A percentile compares a stretch with the other conserved stretches of the same genome.
These are phyloP conservation scores for Umbelopsis ramanniana DNA, from an alignment of 192 early-diverging fungal species.

Conservation along the genomic window DNA sequence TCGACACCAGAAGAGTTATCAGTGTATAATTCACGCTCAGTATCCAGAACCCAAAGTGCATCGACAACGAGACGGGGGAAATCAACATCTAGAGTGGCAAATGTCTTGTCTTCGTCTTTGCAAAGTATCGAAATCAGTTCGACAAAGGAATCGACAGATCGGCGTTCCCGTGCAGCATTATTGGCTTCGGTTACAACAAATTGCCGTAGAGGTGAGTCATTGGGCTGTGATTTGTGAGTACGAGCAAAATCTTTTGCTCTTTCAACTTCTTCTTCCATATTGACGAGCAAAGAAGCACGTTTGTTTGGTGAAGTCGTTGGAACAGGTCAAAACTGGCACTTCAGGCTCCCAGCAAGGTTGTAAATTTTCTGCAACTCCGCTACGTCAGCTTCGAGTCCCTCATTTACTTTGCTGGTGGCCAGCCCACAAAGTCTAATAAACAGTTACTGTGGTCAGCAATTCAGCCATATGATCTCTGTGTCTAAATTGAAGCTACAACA, in stretches of 20 bases:
- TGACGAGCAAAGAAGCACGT: neutral
- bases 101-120: slow-evolving; percentile 30
- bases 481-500: too few relatives aligned
- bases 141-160: slow-evolving; percentile 30
- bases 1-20: neutral
- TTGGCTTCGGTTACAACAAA: slow-evolving; percentile 2
- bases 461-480: too few relatives aligned
- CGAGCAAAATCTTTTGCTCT: slow-evolving; percentile 3
- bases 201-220: slow-evolving; percentile 14
- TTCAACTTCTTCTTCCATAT: slow-evolving; percentile 12
- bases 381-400: neutral
- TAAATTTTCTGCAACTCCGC: slow-evolving; percentile 17
- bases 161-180: slow-evolving; percentile 20
- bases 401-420: too few relatives aligned
- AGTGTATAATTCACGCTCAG: slow-evolving; percentile 21
- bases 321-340: too few relatives aligned
- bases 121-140: slow-evolving; percentile 18
- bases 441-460: too few relatives aligned
- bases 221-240: neutral
- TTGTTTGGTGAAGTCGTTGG: too few relatives aligned
- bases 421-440: too few relatives aligned
- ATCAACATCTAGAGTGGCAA: slow-evolving; percentile 18
- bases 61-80: slow-evolving; percentile 30
- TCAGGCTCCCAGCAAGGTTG: too few relatives aligned
- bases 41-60: slow-evolving; percentile 31